A percentile compares a stretch with the other conserved stretches of the same genome.
Evolutionary conservation across 2,329 filamentous ascomycete species (phyloP).

Genomic region (Shiraia sp.): DNA sequence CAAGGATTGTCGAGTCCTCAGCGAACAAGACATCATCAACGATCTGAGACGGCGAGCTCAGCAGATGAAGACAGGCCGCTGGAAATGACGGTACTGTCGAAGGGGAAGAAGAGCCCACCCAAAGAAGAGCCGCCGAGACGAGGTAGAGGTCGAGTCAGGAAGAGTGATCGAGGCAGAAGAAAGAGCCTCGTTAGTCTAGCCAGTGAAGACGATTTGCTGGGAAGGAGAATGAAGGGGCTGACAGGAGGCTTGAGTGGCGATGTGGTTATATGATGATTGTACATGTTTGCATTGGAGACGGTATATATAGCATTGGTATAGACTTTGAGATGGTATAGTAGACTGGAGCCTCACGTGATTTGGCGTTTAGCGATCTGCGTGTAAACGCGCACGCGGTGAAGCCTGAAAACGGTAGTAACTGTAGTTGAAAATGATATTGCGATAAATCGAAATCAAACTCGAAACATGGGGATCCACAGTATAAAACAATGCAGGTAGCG

Average conservation of each 20-base stretch:
- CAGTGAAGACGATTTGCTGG: constrained; percentile 54
- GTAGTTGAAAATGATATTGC: no score
- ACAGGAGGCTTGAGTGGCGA: constrained; percentile 46
- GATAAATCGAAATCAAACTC: no score
- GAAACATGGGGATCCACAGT: no score
- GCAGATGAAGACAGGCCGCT: constrained; percentile 80
- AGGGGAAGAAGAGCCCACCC: constrained; percentile 26
- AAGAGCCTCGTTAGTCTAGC: constrained; percentile 52
- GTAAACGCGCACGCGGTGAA: background rate
- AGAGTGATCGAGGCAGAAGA: constrained; percentile 35
- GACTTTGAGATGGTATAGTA: background rate
- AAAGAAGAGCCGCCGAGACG: constrained; percentile 6
- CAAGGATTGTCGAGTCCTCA: constrained; percentile 49
- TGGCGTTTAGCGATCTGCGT: background rate
- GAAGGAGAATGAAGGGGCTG: constrained; percentile 53
- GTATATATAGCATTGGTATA: background rate
- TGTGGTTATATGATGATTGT: constrained; percentile 5
- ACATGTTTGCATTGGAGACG: background rate
- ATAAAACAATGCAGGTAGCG: no score
- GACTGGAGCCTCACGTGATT: background rate
- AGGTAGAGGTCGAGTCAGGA: constrained; percentile 31
- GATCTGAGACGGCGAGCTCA: constrained; percentile 62
- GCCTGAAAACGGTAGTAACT: no score
- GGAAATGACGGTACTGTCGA: constrained; percentile 66
- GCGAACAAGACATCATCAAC: constrained; percentile 51